Conservation (phyloP, 1,284 basidiomycete species). For the Phenoliferia sp. region DNA sequence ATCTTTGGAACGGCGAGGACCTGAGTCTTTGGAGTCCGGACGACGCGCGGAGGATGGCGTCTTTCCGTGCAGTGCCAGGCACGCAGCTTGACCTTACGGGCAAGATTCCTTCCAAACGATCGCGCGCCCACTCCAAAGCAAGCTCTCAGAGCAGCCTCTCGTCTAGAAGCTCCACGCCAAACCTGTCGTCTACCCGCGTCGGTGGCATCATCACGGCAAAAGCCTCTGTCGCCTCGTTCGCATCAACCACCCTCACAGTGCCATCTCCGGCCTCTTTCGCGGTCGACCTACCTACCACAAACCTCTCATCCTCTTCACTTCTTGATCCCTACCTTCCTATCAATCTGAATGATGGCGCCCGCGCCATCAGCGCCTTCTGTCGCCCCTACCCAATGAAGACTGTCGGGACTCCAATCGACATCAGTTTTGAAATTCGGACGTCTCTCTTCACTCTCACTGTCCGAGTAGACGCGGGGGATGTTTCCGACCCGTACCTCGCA, state of each 20-base stretch:
- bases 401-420: conserved; percentile 55
- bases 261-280: background rate
- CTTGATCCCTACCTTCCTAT: conserved; percentile 24
- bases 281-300: background rate
- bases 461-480: conserved; percentile 50
- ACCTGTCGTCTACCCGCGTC: background rate
- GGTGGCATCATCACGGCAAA: background rate
- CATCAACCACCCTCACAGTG: background rate
- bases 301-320: conserved; percentile 6
- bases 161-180: background rate
- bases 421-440: conserved; percentile 71
- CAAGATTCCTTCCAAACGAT: conserved; percentile 5
- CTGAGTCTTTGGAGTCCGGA: conserved; percentile 77
- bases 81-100: conserved; percentile 5
- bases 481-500: conserved; percentile 34
- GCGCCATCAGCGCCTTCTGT: conserved; percentile 74
- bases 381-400: conserved; percentile 72
- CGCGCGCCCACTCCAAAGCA: background rate
- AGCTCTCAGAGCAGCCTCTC: background rate
- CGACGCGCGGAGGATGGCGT: conserved; percentile 51
- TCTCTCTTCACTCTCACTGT: conserved; percentile 64
- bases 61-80: background rate
- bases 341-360: conserved; percentile 49
- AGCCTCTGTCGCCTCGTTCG: background rate
- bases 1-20: conserved; percentile 96